Evolutionary conservation across 2,329 filamentous ascomycete species (phyloP).

Genomic region (Aspergillus neotritici): DNA sequence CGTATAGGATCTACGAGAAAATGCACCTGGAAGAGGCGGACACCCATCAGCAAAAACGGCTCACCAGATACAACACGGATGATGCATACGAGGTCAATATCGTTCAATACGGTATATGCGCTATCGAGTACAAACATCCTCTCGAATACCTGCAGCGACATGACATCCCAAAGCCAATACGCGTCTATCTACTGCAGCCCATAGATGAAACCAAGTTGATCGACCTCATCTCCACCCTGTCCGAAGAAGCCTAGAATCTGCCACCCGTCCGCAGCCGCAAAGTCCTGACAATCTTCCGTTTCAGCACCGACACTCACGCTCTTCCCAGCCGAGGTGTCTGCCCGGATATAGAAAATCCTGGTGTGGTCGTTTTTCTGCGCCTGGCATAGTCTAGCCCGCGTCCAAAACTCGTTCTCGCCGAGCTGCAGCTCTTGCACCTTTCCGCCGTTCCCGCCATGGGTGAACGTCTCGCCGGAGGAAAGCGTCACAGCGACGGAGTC

Average conservation of each 20-base stretch:
- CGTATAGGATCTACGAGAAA: too few relatives aligned
- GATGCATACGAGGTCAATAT: too few relatives aligned
- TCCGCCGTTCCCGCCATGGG: constrained; percentile 53
- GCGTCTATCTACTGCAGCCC: background rate
- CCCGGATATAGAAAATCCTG: constrained; percentile 53
- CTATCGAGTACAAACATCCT: too few relatives aligned
- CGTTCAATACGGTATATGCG: too few relatives aligned
- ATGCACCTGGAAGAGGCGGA: too few relatives aligned
- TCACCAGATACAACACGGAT: too few relatives aligned
- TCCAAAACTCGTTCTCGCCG: constrained; percentile 46
- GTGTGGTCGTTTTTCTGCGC: constrained; percentile 43
- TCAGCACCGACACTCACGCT: constrained; percentile 42
- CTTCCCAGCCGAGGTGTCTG: constrained; percentile 48
- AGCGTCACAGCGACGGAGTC: constrained; percentile 49
- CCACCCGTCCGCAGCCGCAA: constrained; percentile 46
- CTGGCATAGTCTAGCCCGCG: constrained; percentile 46
- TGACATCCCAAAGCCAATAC: too few relatives aligned
- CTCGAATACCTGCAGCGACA: too few relatives aligned
- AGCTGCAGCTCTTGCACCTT: constrained; percentile 40
- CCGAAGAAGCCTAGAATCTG: constrained; percentile 52
- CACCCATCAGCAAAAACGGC: too few relatives aligned
- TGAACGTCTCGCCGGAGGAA: constrained; percentile 44
- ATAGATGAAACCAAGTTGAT: constrained; percentile 45
- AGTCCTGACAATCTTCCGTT: constrained; percentile 46
- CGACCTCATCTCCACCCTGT: constrained; percentile 51